phyloP scores from a whole-genome alignment of 805 yeast genomes.

The Lachancea kluyveri region DNA sequence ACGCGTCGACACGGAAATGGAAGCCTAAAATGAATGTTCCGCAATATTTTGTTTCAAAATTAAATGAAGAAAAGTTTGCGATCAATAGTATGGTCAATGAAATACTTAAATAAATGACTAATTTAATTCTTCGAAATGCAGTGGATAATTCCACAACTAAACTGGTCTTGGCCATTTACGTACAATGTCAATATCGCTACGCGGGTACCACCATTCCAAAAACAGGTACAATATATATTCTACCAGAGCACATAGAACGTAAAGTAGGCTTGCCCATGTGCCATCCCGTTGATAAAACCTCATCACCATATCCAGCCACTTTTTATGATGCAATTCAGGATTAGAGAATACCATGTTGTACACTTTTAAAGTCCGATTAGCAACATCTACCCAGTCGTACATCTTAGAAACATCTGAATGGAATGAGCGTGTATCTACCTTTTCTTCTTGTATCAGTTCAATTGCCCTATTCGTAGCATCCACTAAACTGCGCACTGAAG shows the following conservation, averaged over 20 bases:
- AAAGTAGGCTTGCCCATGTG: slow-evolving; percentile 80
- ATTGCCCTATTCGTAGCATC: slow-evolving; percentile 71
- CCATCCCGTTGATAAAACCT: slow-evolving; percentile 59
- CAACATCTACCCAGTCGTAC: slow-evolving; percentile 93
- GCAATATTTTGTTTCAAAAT: too few species aligned
- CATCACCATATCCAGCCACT: slow-evolving; percentile 52
- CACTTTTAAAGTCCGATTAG: slow-evolving; percentile 76
- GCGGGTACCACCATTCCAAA: slow-evolving; percentile 69
- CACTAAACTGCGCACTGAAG: slow-evolving; percentile 73
- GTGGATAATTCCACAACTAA: too few species aligned
- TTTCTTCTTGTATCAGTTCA: slow-evolving; percentile 43
- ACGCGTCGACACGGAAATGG: too few species aligned
- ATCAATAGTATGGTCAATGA: too few species aligned
- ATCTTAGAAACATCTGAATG: slow-evolving; percentile 71
- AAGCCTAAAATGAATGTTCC: too few species aligned
- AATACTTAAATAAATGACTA: too few species aligned
- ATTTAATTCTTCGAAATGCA: too few species aligned
- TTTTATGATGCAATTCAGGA: slow-evolving; percentile 38
- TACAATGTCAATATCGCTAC: slow-evolving; percentile 61
- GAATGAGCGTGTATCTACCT: slow-evolving; percentile 66
- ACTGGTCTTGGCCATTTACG: slow-evolving; percentile 68
- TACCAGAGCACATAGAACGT: slow-evolving; percentile 71
- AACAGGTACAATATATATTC: slow-evolving; percentile 61
- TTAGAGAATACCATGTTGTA: slow-evolving; percentile 45
- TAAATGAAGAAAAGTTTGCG: too few species aligned